Base-by-base conservation (phyloP, 306 rosid species). In the Vigna trinervia region DNA sequence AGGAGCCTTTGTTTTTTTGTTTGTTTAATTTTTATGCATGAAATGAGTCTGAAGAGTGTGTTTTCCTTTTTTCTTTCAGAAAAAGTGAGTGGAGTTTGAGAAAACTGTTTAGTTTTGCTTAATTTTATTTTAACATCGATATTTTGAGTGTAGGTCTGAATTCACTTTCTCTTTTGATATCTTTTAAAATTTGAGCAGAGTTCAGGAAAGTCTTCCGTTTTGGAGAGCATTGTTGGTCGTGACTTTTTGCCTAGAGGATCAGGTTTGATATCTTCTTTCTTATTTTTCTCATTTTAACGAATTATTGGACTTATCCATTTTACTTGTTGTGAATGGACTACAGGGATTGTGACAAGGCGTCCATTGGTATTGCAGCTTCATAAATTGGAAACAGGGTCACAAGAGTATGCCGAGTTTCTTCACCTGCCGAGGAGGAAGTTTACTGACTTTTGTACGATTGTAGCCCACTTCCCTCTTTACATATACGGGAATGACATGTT, bases 211-310 rank as follows among this genome's bases (percentile, higher is more conserved):
- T 95, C 97, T 81, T 95, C 99, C 14, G 97, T 95, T 61, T 75
- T 95, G 88, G 99, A 95, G 89, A 95, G 97, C 75, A 92, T 92
- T 67, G 99, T 95, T 39, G 99, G 99, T 17, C 97, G 99, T 71
- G 99, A 95, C 79, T 95, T 95, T 84, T 92, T 95, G 66, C 99
- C 99, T 2, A 85, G 99, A 82, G 99, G 99, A 83, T 95, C 99
- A 86, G 99, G 99, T 95, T 69, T 9, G 78, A 11, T 34, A 11
- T 34, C 5, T 57, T 13, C 17, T 13, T 61, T 14, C 45, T 58
- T 26, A 8, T 26, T 45, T 68, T 48, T 32, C 14, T 60, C 26
- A 15, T 32, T 32, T 15, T 54, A 17, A 63, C 2, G 36, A 39
- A 10, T 22, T 65, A 17, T 34, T 63, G 45, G 53, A 12, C 63